Conservation (phyloP, 73 alveolate species). For the Paramecium caudatum region DNA sequence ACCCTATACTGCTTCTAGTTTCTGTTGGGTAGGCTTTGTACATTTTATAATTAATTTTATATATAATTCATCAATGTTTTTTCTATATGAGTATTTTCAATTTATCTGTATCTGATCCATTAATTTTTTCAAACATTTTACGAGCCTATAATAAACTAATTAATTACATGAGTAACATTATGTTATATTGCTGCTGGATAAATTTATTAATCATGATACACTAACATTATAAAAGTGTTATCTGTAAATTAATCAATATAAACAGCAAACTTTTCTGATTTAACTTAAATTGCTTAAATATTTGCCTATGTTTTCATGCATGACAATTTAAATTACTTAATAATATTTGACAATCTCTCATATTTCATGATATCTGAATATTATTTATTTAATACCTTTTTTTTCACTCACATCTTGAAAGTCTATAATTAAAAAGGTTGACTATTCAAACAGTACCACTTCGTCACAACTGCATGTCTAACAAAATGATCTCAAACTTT, state of each 20-base stretch:
- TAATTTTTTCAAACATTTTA: neutral
- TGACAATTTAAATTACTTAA: conserved; percentile 71
- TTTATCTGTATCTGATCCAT: conserved; percentile 51
- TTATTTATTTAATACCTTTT: neutral
- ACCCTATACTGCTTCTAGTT: conserved; percentile 37
- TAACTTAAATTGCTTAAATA: conserved; percentile 64
- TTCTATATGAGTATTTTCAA: neutral
- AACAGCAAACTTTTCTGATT: conserved; percentile 26
- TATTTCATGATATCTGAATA: conserved; percentile 47
- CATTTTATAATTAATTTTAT: too few species aligned
- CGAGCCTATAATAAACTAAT: neutral
- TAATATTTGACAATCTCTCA: conserved; percentile 71
- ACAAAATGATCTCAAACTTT: conserved; percentile 88
- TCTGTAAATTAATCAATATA: conserved; percentile 71
- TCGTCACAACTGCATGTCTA: conserved; percentile 90
- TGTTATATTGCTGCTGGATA: conserved; percentile 48
- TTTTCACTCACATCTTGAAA: conserved; percentile 63
- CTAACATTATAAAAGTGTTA: conserved; percentile 73
- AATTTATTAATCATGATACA: conserved; percentile 41
- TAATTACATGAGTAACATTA: conserved; percentile 11
- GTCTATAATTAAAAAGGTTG: conserved; percentile 95
- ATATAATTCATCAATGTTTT: neutral
- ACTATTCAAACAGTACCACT: conserved; percentile 97
- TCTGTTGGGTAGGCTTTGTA: conserved; percentile 49
- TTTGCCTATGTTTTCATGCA: conserved; percentile 67